Evolutionary conservation across 345 rosid genomes (phyloP), one percentile per base, ranked within the genome.

Genomic region (Cardamine resedifolia): DNA sequence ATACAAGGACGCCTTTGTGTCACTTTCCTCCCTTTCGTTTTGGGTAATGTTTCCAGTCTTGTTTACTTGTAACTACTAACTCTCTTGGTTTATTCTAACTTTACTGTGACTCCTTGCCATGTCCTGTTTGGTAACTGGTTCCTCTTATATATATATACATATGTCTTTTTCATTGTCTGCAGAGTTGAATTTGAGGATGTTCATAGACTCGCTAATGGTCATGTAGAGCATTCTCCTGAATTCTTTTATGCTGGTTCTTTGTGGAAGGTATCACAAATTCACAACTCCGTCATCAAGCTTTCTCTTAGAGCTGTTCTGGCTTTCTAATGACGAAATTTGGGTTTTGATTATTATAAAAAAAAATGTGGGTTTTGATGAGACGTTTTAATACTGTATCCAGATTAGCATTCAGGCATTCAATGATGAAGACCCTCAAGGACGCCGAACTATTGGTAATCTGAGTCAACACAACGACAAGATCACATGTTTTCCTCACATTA

Each of bases 21-120:
- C 96, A 94, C 85, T 94, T 94, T 71, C 98, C 98, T 81, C 97
- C 96, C 23, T 94, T 94, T 68, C 97, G 98, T 70, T 94, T 91
- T 72, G 98, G 98, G 98, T 94, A 81, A 83, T 80, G 66, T 58
- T 23, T 80, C 33, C 59, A 16, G 28, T 28, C 18, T 68, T 51
- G 16, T 39, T 26, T 68, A 43, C 74, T 28, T 59, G 56, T 58
- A 24, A 34, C 23, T 18, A 34, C 23, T 18, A 39, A 27, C 53
- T 21, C 61, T 9, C 58, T 61, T 51, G 27, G n/a, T 50, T 44
- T 38, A 50, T 50, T 39, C 38, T 38, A 48, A 56, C 45, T 60
- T 39, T 10, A 3, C 15, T 20, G 70, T 53, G 24, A 27, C 44
- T 75, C 63, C 45, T 62, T 69, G 31, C 26, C 24, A 34, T 76